Evolutionary conservation across 148 eudicot species (phyloP), one percentile per base, ranked within the genome.

Genomic region (Rhododendron molle): DNA sequence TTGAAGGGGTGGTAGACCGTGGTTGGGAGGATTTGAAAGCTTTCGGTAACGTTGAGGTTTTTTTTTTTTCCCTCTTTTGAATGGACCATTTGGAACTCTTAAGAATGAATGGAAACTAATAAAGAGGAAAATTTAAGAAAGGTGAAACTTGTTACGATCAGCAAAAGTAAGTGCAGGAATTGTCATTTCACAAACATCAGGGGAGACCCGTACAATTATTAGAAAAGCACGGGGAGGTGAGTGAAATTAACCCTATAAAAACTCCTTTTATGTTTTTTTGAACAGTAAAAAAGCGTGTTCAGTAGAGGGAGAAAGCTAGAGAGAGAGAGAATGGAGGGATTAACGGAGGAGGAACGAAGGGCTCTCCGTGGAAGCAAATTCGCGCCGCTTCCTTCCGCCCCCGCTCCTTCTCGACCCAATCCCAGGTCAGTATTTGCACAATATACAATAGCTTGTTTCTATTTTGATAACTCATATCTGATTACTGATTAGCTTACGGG

Each of bases 281-380:
- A 54, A 54, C 60, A 54, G 21, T 54, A 4, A 54, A 4, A 54
- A 15, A 54, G 7, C 60, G 60, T 16, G 60, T 15, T 18, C 60
- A 14, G 7, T 3, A 11, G 16, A 50, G 54, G 52, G 79, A 67
- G 32, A n/a, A 67, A 3, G 30, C 3, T 67, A 11, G 30, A 67
- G 73, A n/a, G 73, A 86, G 82, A 69, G 83, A 81, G 65, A 81
- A 89, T 87, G 86, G 94, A 93, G 47, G 91, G 60, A 46, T 83
- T 96, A 49, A 93, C 90, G 46, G 99, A 96, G 88, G 99, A 96
- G 0, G 96, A 96, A 84, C 89, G 90, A 82, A 96, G 86, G 76
- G 99, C 99, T 54, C 91, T 96, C 4, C 88, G 99, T 62, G 94
- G 95, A 47, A 93, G 91, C 88, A 96, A 96, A 91, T 96, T 96